Evolutionary conservation across 2,329 filamentous ascomycete species (phyloP).

Genomic region (Pseudogymnoascus sp.): DNA sequence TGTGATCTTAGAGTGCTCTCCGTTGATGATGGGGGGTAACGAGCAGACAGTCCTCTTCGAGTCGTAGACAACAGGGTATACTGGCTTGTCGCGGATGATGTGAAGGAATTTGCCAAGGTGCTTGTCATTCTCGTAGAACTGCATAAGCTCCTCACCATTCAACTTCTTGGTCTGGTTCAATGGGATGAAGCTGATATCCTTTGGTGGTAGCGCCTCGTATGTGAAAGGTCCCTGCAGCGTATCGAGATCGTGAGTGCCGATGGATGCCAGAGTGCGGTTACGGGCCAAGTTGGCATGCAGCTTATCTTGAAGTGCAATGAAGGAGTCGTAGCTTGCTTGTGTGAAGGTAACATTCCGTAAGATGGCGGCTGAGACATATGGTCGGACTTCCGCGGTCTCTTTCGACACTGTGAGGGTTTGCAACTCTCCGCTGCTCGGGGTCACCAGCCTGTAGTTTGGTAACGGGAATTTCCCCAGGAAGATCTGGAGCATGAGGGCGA

Average conservation of each 20-base stretch:
- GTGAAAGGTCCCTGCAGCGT: conserved; percentile 91
- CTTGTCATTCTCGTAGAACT: conserved; percentile 91
- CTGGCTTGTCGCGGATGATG: conserved; percentile 87
- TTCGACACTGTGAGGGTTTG: conserved; percentile 75
- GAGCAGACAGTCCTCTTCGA: conserved; percentile 81
- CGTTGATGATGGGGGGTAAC: conserved; percentile 94
- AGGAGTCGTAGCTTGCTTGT: conserved; percentile 85
- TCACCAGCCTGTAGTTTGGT: conserved; percentile 71
- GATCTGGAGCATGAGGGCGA: conserved; percentile 90
- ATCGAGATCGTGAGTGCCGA: conserved; percentile 94
- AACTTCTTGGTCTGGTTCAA: conserved; percentile 88
- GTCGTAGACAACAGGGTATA: conserved; percentile 95
- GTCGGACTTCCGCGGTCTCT: conserved; percentile 69
- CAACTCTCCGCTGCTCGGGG: conserved; percentile 64
- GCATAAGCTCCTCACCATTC: conserved; percentile 82
- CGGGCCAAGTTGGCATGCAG: conserved; percentile 92
- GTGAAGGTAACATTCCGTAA: conserved; percentile 88
- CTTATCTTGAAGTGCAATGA: conserved; percentile 97
- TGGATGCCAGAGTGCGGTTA: conserved; percentile 88
- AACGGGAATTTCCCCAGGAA: conserved; percentile 71
- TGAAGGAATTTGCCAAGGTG: conserved; percentile 84
- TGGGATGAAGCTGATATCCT: conserved; percentile 83
- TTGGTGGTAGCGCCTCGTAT: conserved; percentile 86
- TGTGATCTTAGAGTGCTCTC: conserved; percentile 93
- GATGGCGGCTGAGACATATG: conserved; percentile 82